Base-by-base conservation (phyloP, 805 yeast species). In the Barnettozyma wickerhamii region DNA sequence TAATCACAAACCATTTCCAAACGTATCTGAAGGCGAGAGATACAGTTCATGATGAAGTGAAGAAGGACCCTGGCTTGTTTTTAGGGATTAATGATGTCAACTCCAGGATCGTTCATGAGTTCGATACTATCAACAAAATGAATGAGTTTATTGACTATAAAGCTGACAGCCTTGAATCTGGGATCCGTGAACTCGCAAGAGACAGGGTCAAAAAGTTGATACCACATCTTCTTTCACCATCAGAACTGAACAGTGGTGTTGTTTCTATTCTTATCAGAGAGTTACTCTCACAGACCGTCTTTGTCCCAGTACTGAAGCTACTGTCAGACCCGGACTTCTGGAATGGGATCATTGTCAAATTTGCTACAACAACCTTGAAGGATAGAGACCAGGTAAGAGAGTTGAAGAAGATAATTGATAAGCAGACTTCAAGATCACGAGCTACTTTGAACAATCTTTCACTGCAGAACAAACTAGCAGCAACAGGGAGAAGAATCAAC, bases 361-460 rank as follows among this genome's bases (percentile, higher is more conserved):
- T 73, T 2, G 74, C 84, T 2, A 81, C 87, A 4, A 72, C 72
- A 23, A 73, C 83, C 10, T 65, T 90, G 55, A 79, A 79, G 47
- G 95, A 87, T 52, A 66, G 89, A 41, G 74, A 74, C 28, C 87
- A 85, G 52, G 95, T 89, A 1, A 75, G 81, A 44, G 74, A 79
- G 48, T 70, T 90, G 18, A 64, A 95, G 45, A 77, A 73, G 18
- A 84, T 86, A 1, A 63, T 89, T 27, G 82, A 81, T 46, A 73
- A 77, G 46, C 93, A 88, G 52, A 39, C 45, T 10, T 35, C 43
- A 4, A 36, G 21, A 9, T 4, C 29, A 27, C 14, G 17, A 33
- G 20, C 7, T 5, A 4, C 14, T 10, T 4, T 28, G 7, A 18
- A 29, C 10, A 19, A 24, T 10, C 24, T 27, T 7, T 18, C 26